A percentile compares a stretch with the other conserved stretches of the same genome.
Conservation (phyloP, 805 yeast species). For the Lachancea sp. region DNA sequence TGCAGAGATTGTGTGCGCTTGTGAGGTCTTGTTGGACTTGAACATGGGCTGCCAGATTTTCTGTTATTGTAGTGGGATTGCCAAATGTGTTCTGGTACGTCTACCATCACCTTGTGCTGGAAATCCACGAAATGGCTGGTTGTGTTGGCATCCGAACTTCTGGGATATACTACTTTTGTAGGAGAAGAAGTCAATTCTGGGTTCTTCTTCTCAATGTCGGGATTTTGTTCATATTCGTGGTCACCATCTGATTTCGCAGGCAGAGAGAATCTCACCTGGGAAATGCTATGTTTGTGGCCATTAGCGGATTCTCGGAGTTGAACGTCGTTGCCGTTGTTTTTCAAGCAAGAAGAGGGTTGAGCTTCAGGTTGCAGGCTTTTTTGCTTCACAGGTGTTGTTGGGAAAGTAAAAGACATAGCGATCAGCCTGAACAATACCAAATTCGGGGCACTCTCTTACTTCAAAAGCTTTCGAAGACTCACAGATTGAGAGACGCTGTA, state of each 20-base stretch:
- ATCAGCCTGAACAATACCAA: neutral
- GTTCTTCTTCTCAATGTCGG: neutral
- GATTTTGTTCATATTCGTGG: neutral
- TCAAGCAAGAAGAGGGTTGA: slow-evolving; percentile 9
- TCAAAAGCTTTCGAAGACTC: too few relatives aligned
- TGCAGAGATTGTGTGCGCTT: slow-evolving; percentile 20
- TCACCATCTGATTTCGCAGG: slow-evolving; percentile 9
- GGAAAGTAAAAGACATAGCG: neutral
- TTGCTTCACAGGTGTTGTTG: slow-evolving; percentile 2
- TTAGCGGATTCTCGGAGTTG: neutral
- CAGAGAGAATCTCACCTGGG: slow-evolving; percentile 30
- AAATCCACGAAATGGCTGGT: slow-evolving; percentile 22
- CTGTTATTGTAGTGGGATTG: slow-evolving; percentile 17
- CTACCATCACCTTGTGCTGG: slow-evolving; percentile 24
- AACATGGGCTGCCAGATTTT: neutral
- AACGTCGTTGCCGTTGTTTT: neutral
- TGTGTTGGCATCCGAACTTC: slow-evolving; percentile 7
- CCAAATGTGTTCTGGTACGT: slow-evolving; percentile 30
- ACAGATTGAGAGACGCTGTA: too few relatives aligned
- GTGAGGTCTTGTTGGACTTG: slow-evolving; percentile 1
- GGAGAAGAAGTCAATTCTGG: slow-evolving; percentile 15
- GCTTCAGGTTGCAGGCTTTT: neutral
- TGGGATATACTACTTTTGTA: slow-evolving; percentile 28
- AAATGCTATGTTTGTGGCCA: slow-evolving; percentile 6
- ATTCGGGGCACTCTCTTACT: too few relatives aligned